phyloP scores from a whole-genome alignment of 1,139 yeast species.

The Yamadazyma conglobata region DNA sequence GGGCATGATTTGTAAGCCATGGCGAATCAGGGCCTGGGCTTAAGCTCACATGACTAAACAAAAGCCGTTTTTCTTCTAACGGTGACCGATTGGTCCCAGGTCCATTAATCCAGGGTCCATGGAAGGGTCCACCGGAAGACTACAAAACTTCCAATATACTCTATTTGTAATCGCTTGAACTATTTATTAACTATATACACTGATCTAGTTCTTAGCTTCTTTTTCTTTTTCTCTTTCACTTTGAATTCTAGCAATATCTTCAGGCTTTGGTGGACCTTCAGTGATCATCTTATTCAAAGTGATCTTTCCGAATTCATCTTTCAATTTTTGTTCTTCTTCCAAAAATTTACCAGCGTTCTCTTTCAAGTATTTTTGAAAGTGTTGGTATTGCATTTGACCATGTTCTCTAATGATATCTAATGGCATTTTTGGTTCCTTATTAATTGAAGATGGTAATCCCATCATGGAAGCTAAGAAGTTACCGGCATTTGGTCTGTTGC shows the following conservation, averaged over 20 bases:
- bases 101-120: no score
- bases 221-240: no score
- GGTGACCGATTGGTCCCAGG: no score
- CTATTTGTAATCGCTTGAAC: no score
- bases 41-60: no score
- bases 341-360: slow-evolving; percentile 88
- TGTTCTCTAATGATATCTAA: slow-evolving; percentile 87
- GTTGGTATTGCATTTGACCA: slow-evolving; percentile 85
- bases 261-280: slow-evolving; percentile 84
- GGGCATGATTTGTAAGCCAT: no score
- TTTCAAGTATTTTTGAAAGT: slow-evolving; percentile 75
- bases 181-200: slow-evolving; percentile 9
- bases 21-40: no score
- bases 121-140: no score
- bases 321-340: slow-evolving; percentile 74
- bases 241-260: slow-evolving; percentile 73
- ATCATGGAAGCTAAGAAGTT: slow-evolving; percentile 54
- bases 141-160: no score
- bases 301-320: slow-evolving; percentile 75
- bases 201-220: no score
- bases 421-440: slow-evolving; percentile 76
- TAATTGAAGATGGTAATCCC: slow-evolving; percentile 54
- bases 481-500: slow-evolving; percentile 43
- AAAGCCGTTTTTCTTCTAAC: no score
- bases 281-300: slow-evolving; percentile 80